A percentile compares a stretch with the other conserved stretches of the same genome.
These are phyloP conservation scores for Boletus smithii DNA, from an alignment of 1,284 basidiomycete genomes.

Conservation along the genomic window DNA sequence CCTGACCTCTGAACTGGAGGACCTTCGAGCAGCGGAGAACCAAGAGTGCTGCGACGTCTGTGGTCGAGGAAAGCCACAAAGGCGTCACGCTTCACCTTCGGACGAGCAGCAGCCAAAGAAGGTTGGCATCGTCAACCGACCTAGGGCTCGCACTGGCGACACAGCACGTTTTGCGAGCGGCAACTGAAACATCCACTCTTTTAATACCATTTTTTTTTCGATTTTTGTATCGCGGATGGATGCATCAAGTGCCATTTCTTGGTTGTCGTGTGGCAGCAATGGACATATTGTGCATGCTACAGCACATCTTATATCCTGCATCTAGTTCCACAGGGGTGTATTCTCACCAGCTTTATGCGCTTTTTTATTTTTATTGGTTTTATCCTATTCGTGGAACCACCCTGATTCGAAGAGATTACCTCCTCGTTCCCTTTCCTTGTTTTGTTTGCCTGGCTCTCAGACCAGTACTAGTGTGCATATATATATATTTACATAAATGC, in stretches of 20 bases:
- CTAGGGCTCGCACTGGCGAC: conserved; percentile 62
- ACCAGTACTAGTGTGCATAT: conserved; percentile 22
- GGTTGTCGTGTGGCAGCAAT: conserved; percentile 11
- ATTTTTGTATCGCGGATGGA: conserved; percentile 17
- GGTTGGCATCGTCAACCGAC: conserved; percentile 58
- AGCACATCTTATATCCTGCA: conserved; percentile 13
- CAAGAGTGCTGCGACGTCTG: conserved; percentile 56
- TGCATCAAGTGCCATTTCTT: conserved; percentile 14
- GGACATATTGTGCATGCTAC: conserved; percentile 15
- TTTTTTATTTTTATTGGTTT: conserved; percentile 26
- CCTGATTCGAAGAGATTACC: conserved; percentile 8
- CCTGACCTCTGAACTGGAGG: conserved; percentile 63
- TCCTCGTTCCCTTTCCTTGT: conserved; percentile 13
- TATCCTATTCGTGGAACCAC: conserved; percentile 16
- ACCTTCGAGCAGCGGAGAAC: conserved; percentile 42
- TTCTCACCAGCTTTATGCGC: conserved; percentile 2
- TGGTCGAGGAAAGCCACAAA: conserved; percentile 45
- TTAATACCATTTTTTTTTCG: conserved; percentile 10
- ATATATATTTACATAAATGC: conserved; percentile 25
- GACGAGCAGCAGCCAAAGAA: conserved; percentile 26
- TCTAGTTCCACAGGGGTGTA: conserved; percentile 14
- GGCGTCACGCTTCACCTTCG: conserved; percentile 7
- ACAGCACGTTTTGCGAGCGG: conserved; percentile 58
- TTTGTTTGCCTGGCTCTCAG: conserved; percentile 27
- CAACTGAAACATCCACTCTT: conserved; percentile 31